Conservation (phyloP, 2,329 filamentous ascomycete genomes). For the Sclerotinia nivalis region DNA sequence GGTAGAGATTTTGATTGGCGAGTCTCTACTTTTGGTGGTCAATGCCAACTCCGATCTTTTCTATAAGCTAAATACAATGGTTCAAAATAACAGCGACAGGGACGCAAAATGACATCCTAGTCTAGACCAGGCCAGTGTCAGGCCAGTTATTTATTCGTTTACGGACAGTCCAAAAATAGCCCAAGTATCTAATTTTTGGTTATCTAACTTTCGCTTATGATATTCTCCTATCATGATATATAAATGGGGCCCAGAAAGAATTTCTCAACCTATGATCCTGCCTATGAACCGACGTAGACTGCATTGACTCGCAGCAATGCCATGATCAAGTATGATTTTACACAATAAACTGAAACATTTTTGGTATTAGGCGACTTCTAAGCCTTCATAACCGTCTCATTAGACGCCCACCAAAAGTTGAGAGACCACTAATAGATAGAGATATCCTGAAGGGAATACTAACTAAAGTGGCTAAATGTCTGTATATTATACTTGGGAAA, state of each 20-base stretch:
- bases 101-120: no score
- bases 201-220: background rate
- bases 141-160: background rate
- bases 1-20: no score
- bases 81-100: no score
- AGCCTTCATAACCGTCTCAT: background rate
- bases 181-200: no score
- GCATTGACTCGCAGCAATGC: background rate
- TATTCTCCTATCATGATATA: background rate
- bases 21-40: no score
- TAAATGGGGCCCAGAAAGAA: background rate
- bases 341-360: background rate
- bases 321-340: background rate
- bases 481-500: background rate
- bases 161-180: background rate
- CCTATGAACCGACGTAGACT: background rate
- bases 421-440: background rate
- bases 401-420: background rate
- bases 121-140: background rate
- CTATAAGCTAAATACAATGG: background rate
- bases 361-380: background rate
- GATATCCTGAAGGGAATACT: background rate
- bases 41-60: no score
- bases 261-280: background rate
- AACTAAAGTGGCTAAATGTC: background rate